Base-by-base conservation (phyloP, 768 basidiomycete species). In the Cyclocybe cylindracea region DNA sequence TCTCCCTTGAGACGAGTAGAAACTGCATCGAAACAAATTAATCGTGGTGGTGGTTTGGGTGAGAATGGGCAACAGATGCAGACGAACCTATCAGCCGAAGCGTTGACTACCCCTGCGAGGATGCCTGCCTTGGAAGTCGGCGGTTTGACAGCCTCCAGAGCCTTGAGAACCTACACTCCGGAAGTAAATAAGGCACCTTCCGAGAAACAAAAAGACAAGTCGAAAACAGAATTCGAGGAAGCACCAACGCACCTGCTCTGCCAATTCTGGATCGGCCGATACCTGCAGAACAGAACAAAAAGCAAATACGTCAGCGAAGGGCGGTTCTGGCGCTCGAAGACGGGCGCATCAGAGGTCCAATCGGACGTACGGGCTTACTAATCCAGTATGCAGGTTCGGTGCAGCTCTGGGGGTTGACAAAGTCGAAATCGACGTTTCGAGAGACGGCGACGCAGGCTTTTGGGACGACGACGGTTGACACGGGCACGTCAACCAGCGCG, bases 1-100 rank as follows among this genome's bases (percentile, higher is more conserved):
- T 56, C 91, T 79, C 40, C 91, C 91, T 70, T 92, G 91, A 10
- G 89, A 91, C 44, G 89, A 90, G 71, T 92, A 92, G 70, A 91
- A 91, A 64, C 89, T 91, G 56, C 24, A 24, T 24, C 24, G 14
- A 55, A 53, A 56, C 47, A 35, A 33, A 39, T 51, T 24, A 24
- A 24, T 14, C 31, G 39, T 46, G 36, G 48, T 18, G 7, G 36
- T 24, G 44, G 55, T 44, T 38, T n/a, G 46, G 38, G 34, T 40
- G 42, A 38, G 46, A 46, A 24, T 18, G 24, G 13, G 32, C 34
- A 31, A 46, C 39, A 35, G 18, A 24, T 10, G 7, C 11, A 34
- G 13, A 50, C 61, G 18, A 38, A 86, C 87, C 88, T 90, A 67
- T 93, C 91, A 37, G 89, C 84, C 45, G 87, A 89, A n/a, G 89